Evolutionary conservation across 352 stramenopile genomes (phyloP).

Genomic region (Elongisporangium undulatum): DNA sequence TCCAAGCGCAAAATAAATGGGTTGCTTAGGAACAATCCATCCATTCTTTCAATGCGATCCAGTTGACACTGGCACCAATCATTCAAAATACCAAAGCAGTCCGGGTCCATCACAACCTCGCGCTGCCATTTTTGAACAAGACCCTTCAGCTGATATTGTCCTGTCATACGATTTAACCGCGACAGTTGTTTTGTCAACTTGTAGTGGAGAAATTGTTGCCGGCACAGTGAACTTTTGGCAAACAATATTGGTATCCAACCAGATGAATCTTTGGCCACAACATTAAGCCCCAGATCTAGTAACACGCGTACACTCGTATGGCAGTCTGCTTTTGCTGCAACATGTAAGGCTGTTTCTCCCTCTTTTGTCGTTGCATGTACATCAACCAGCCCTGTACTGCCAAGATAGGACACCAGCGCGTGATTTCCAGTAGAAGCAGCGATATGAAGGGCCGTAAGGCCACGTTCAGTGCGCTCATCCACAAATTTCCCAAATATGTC

Average conservation of each 20-base stretch:
- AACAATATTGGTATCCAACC: slow-evolving; percentile 52
- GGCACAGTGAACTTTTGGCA: slow-evolving; percentile 14
- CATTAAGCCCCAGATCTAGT: slow-evolving; percentile 26
- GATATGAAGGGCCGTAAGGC: slow-evolving; percentile 54
- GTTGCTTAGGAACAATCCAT: slow-evolving; percentile 40
- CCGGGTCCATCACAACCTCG: slow-evolving; percentile 29
- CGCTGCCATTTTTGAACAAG: slow-evolving; percentile 47
- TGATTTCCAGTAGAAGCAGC: slow-evolving; percentile 42
- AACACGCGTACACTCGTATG: slow-evolving; percentile 30
- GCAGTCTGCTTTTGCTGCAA: slow-evolving; percentile 35
- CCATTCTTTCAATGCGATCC: slow-evolving; percentile 45
- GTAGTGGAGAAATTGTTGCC: slow-evolving; percentile 53
- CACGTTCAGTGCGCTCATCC: slow-evolving; percentile 23
- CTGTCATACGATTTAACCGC: slow-evolving; percentile 39
- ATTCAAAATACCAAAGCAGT: slow-evolving; percentile 60
- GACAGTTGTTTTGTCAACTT: slow-evolving; percentile 56
- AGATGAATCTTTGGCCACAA: slow-evolving; percentile 35
- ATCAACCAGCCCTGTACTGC: slow-evolving; percentile 27
- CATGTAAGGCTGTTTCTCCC: slow-evolving; percentile 50
- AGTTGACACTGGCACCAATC: slow-evolving; percentile 53
- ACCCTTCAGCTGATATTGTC: slow-evolving; percentile 35
- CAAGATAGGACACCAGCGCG: slow-evolving; percentile 32
- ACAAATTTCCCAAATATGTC: slow-evolving; percentile 60
- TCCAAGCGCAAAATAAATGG: slow-evolving; percentile 56
- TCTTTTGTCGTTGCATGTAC: slow-evolving; percentile 32